Evolutionary conservation across 306 rosid species (phyloP).

Genomic region (Macrotyloma uniflorum): DNA sequence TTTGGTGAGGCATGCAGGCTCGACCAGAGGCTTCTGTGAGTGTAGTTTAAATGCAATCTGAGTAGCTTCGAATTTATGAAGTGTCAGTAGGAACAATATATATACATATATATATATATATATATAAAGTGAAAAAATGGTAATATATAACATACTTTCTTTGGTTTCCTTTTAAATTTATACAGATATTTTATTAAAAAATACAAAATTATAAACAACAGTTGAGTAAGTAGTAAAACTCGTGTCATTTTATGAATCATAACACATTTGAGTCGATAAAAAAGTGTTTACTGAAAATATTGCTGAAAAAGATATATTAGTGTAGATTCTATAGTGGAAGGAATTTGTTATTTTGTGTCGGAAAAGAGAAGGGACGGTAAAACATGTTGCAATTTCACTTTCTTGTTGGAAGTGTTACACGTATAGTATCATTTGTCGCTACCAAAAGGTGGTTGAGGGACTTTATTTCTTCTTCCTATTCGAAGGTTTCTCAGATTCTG

Average conservation of each 20-base stretch:
- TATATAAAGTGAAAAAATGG: neutral
- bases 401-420: conserved; percentile 8
- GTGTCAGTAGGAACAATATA: neutral
- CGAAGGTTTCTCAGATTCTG: conserved; percentile 23
- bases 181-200: neutral
- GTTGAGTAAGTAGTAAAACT: neutral
- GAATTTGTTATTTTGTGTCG: neutral
- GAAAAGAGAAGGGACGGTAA: neutral
- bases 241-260: neutral
- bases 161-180: neutral
- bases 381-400: neutral
- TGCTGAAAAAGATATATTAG: neutral
- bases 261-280: neutral
- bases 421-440: neutral
- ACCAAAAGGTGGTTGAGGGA: conserved; percentile 26
- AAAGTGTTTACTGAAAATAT: neutral
- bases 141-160: neutral
- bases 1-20: conserved; percentile 35
- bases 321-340: neutral
- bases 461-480: conserved; percentile 31
- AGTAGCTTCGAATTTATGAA: conserved; percentile 35
- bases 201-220: neutral
- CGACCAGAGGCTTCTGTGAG: conserved; percentile 10
- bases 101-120: neutral
- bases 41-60: conserved; percentile 35